Base-by-base conservation (phyloP, 441 rosid genomes). In the Gossypium schwendimanii region DNA sequence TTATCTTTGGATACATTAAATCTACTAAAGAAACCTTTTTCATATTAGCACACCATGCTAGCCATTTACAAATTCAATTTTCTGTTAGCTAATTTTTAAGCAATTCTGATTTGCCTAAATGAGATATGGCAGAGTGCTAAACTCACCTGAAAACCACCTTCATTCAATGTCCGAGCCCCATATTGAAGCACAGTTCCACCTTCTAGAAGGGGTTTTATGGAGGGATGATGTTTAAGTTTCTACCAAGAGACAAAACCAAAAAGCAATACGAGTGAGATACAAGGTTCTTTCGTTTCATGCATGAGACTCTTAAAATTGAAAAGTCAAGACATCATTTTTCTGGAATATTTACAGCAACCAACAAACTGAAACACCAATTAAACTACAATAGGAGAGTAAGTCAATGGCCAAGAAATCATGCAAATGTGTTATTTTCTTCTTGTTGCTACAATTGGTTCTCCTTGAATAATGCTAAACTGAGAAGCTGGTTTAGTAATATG, bases 111-210 rank as follows among this genome's bases (percentile, higher is more conserved):
- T 58, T 10, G 50, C 18, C 57, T 4, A 45, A 67, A n/a, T 20
- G n/a, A 26, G 63, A 26, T 9, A 78, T 0, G 20, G 45, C 14
- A 63, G 53, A 24, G 28, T 39, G 17, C 65, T 23, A 53, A 58
- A 77, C 85, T 77, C 83, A 92, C 99, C 96, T 94, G 99, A 78
- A 94, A 84, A 73, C 99, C 99, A 73, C 99, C 98, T 87, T 94
- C 99, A 52, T 94, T 94, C 79, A 94, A 78, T 61, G 97, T 88
- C 63, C 99, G 96, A 78, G 99, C 99, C 64, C 99, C 99, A 69
- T 92, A 92, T 69, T 94, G 98, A 76, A 94, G 82, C 57, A 89
- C 94, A 49, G 84, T 87, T 59, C 98, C 99, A 72, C 97, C 99
- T 84, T 94, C 96, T 73, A 94, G 81, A 79, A 88, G 78, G 11